Evolutionary conservation across 768 basidiomycete genomes (phyloP).

Genomic region (Russula abietina): DNA sequence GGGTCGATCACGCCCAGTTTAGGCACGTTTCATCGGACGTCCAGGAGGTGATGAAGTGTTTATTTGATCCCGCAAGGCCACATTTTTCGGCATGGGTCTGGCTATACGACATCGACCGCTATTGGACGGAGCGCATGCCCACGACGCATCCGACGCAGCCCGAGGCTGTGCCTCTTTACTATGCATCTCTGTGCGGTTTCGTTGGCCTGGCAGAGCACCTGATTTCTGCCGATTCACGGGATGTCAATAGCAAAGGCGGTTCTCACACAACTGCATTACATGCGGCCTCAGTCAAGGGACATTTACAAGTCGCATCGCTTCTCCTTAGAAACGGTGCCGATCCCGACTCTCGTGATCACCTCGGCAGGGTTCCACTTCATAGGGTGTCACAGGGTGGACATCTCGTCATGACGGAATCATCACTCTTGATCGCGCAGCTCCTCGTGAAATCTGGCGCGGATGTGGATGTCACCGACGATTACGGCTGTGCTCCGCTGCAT

Average conservation of each 20-base stretch:
- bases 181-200: background rate
- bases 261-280: too few species aligned
- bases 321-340: too few species aligned
- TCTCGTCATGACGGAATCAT: too few species aligned
- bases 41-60: background rate
- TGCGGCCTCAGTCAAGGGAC: background rate
- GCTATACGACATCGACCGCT: background rate
- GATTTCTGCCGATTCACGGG: background rate
- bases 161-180: background rate
- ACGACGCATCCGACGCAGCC: background rate
- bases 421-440: too few species aligned
- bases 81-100: background rate
- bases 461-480: too few species aligned
- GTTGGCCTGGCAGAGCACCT: background rate
- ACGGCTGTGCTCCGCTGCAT: too few species aligned
- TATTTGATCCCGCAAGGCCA: background rate
- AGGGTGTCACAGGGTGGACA: too few species aligned
- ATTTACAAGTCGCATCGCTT: too few species aligned
- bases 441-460: too few species aligned
- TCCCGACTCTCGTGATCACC: too few species aligned
- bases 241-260: too few species aligned
- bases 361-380: too few species aligned
- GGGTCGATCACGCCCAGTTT: background rate
- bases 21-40: background rate
- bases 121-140: background rate